Conservation (phyloP, 2,329 filamentous ascomycete genomes). For the Fusarium sp. region DNA sequence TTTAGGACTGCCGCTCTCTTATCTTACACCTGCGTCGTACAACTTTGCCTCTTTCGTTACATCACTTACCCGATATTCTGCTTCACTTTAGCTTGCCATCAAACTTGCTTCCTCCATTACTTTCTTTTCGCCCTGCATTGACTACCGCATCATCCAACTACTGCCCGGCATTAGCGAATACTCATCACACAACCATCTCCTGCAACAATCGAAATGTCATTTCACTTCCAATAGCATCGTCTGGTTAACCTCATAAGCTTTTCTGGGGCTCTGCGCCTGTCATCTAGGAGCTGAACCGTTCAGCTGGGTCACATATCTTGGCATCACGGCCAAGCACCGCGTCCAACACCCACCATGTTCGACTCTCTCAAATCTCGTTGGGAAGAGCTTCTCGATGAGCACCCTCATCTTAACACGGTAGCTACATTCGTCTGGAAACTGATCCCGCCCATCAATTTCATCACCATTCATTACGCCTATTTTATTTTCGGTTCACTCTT, state of each 20-base stretch:
- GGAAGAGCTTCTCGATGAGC: constrained; percentile 41
- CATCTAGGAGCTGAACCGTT: constrained; percentile 25
- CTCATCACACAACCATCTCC: neutral
- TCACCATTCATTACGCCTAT: constrained; percentile 75
- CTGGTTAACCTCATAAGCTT: constrained; percentile 7
- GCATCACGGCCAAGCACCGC: constrained; percentile 17
- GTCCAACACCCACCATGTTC: constrained; percentile 34
- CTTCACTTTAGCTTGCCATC: too few relatives aligned
- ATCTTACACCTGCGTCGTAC: neutral
- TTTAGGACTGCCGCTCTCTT: neutral
- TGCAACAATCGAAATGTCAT: constrained; percentile 30
- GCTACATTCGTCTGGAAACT: constrained; percentile 7
- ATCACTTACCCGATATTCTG: too few relatives aligned
- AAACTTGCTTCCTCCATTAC: neutral
- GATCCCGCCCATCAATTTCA: constrained; percentile 67
- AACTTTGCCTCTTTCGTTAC: neutral
- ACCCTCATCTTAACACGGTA: constrained; percentile 27
- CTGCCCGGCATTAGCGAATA: neutral
- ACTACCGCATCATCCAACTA: neutral
- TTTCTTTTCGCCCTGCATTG: neutral
- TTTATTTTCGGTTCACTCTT: constrained; percentile 69
- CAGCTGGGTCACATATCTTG: constrained; percentile 22
- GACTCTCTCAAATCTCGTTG: constrained; percentile 38
- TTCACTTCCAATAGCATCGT: constrained; percentile 29
- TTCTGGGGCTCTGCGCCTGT: constrained; percentile 16